Conservation (phyloP, 139 green algal genomes). For the Chlamydomonas incerta region DNA sequence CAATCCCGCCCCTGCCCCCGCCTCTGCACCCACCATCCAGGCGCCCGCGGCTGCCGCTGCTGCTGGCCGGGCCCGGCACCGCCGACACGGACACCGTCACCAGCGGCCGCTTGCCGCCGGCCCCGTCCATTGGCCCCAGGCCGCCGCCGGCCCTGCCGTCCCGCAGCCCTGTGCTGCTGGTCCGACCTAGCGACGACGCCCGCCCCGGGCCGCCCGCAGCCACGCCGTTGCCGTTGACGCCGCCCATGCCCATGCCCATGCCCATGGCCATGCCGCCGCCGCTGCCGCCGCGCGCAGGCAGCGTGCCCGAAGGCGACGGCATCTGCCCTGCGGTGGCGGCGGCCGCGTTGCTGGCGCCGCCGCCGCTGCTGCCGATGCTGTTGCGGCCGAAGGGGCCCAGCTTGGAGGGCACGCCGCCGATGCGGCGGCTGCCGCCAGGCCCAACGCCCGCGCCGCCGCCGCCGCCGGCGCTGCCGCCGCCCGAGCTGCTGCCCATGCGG, state of each 20-base stretch:
- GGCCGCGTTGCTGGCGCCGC: neutral
- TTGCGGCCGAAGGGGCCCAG: neutral
- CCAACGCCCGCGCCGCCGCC: neutral
- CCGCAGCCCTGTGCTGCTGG: slow-evolving; percentile 7
- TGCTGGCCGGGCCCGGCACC: neutral
- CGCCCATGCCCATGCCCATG: too few relatives aligned
- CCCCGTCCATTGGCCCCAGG: neutral
- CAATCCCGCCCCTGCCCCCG: too few relatives aligned
- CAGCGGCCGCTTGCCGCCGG: neutral
- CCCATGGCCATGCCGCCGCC: too few relatives aligned
- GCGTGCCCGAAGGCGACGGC: too few relatives aligned
- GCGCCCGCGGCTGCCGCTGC: slow-evolving; percentile 16
- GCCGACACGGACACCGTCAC: neutral
- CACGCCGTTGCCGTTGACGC: neutral
- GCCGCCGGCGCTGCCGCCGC: neutral
- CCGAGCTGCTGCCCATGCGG: neutral
- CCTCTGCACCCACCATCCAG: slow-evolving; percentile 16
- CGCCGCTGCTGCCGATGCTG: neutral
- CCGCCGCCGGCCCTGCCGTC: neutral
- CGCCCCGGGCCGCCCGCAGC: neutral
- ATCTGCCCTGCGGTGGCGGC: neutral
- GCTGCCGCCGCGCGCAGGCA: neutral
- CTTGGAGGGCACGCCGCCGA: neutral
- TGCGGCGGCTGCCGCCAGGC: neutral
- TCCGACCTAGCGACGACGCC: neutral